phyloP scores from a whole-genome alignment of 2,329 filamentous ascomycete genomes.

The Penicillium sp. region DNA sequence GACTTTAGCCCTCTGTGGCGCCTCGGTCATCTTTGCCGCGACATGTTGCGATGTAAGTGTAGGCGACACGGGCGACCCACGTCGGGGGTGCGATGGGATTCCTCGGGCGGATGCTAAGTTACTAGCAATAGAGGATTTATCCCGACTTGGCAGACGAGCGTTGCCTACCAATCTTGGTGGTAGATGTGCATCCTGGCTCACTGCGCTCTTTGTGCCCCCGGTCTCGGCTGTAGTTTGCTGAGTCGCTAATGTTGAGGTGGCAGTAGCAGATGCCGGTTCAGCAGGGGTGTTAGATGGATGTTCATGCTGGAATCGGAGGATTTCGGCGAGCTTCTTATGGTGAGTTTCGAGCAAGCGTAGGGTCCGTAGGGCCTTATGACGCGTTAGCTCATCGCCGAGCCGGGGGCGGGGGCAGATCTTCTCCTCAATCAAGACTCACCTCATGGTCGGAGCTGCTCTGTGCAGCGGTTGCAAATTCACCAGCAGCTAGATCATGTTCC shows the following conservation, averaged over 20 bases:
- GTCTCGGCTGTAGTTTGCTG: slow-evolving; percentile 18
- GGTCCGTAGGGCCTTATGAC: slow-evolving; percentile 67
- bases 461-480: slow-evolving; percentile 83
- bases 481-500: slow-evolving; percentile 83
- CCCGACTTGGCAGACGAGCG: slow-evolving; percentile 56
- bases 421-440: slow-evolving; percentile 34
- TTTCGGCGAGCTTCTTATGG: slow-evolving; percentile 76
- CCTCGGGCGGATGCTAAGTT: slow-evolving; percentile 83
- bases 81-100: slow-evolving; percentile 57
- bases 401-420: neutral
- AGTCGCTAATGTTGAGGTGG: slow-evolving; percentile 10
- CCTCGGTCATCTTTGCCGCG: slow-evolving; percentile 64
- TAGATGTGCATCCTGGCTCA: slow-evolving; percentile 33
- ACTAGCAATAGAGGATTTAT: slow-evolving; percentile 81
- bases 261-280: slow-evolving; percentile 10
- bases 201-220: slow-evolving; percentile 19
- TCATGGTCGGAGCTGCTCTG: slow-evolving; percentile 63
- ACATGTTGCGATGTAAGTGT: slow-evolving; percentile 72
- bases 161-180: slow-evolving; percentile 38
- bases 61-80: slow-evolving; percentile 66
- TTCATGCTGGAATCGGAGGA: slow-evolving; percentile 69
- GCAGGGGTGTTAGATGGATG: slow-evolving; percentile 37
- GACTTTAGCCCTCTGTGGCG: slow-evolving; percentile 42
- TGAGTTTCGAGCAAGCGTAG: slow-evolving; percentile 82
- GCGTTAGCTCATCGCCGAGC: slow-evolving; percentile 2